These are phyloP conservation scores for Hemisphaericaspora lyxosophila DNA, from an alignment of 1,139 yeast genomes.

Conservation along the genomic window DNA sequence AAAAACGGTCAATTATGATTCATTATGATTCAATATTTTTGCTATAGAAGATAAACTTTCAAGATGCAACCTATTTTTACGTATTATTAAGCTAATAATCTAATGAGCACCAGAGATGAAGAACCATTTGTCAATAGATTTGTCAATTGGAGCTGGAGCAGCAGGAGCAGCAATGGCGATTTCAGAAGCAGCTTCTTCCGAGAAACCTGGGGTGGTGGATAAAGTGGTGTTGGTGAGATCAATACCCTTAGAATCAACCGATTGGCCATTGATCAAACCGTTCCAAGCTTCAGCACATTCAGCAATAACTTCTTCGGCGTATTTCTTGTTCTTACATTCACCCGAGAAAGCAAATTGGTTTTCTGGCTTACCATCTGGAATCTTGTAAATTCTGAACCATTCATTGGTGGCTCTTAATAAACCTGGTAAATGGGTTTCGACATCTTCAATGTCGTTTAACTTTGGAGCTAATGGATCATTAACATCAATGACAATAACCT, in stretches of 20 bases:
- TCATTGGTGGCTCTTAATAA: slow-evolving; percentile 78
- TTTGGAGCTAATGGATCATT: slow-evolving; percentile 77
- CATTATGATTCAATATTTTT: too few relatives aligned
- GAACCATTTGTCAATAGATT: slow-evolving; percentile 98
- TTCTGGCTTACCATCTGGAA: slow-evolving; percentile 90
- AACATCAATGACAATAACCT: slow-evolving; percentile 80
- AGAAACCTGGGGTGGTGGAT: slow-evolving; percentile 51
- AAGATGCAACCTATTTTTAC: not conserved
- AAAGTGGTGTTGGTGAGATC: slow-evolving; percentile 75
- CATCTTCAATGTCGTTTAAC: slow-evolving; percentile 79
- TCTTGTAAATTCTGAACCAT: slow-evolving; percentile 95
- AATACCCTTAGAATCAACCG: slow-evolving; percentile 51
- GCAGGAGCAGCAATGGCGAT: slow-evolving; percentile 70
- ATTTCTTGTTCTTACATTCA: slow-evolving; percentile 65
- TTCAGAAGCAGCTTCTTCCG: slow-evolving; percentile 47
- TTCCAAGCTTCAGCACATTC: slow-evolving; percentile 85
- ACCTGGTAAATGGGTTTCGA: slow-evolving; percentile 80
- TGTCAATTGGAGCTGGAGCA: slow-evolving; percentile 92
- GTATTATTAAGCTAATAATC: slow-evolving; percentile 4
- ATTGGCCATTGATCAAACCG: slow-evolving; percentile 56
- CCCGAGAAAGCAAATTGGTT: slow-evolving; percentile 87
- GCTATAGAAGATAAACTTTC: too few relatives aligned
- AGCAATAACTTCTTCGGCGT: slow-evolving; percentile 68
- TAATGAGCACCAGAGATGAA: slow-evolving; percentile 85
- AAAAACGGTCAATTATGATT: too few relatives aligned